Conservation (phyloP, 768 basidiomycete genomes). For the Boletus sp. region DNA sequence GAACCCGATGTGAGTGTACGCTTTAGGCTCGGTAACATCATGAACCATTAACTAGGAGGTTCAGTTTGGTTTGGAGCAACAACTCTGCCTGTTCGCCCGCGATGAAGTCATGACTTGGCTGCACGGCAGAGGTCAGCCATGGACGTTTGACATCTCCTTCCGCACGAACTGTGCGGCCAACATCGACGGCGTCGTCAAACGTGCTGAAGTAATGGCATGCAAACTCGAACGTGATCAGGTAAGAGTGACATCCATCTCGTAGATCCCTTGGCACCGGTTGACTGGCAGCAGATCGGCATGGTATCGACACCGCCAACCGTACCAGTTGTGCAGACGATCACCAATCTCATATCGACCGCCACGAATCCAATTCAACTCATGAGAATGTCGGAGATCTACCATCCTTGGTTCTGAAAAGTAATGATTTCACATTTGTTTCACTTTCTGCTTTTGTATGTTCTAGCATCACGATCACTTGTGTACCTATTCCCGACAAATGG, state of each 20-base stretch:
- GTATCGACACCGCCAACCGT: slow-evolving; percentile 22
- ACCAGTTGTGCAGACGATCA: slow-evolving; percentile 77
- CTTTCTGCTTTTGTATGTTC: background rate
- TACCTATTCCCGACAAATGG: slow-evolving; percentile 1
- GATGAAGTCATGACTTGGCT: slow-evolving; percentile 89
- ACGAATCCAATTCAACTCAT: slow-evolving; percentile 83
- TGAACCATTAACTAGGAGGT: background rate
- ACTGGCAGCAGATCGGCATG: slow-evolving; percentile 19
- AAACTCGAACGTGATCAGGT: slow-evolving; percentile 85
- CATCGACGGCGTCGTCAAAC: slow-evolving; percentile 70
- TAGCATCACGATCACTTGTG: slow-evolving; percentile 1
- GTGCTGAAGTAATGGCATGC: slow-evolving; percentile 81
- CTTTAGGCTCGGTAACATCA: background rate
- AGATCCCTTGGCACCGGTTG: background rate
- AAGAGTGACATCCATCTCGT: slow-evolving; percentile 5
- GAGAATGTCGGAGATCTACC: slow-evolving; percentile 81
- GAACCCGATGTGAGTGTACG: slow-evolving; percentile 73
- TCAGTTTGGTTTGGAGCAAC: slow-evolving; percentile 90
- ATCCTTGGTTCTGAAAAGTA: slow-evolving; percentile 76
- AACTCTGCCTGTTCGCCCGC: slow-evolving; percentile 84
- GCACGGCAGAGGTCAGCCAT: slow-evolving; percentile 52
- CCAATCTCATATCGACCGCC: slow-evolving; percentile 78
- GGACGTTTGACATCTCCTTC: slow-evolving; percentile 56
- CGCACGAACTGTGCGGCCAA: slow-evolving; percentile 55
- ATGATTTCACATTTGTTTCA: background rate